phyloP scores from a whole-genome alignment of 495 filamentous ascomycete genomes.

The Durotheca rogersii region DNA sequence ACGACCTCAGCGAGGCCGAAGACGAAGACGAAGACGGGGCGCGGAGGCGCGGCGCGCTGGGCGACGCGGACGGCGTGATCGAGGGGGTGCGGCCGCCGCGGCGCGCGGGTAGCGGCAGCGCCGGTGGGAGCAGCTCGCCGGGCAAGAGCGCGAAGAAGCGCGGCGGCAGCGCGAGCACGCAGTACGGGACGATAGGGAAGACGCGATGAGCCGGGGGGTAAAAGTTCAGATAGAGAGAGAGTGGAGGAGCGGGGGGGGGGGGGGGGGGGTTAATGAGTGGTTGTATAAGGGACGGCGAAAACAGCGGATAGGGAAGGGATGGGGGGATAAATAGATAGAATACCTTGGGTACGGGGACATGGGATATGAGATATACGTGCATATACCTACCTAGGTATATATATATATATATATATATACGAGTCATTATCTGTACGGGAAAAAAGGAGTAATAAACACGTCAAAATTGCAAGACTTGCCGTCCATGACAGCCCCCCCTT shows the following conservation, averaged over 20 bases:
- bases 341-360: too few relatives aligned
- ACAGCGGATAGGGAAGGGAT: too few relatives aligned
- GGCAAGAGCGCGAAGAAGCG: neutral
- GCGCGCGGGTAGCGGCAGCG: too few relatives aligned
- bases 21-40: slow-evolving; percentile 3
- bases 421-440: neutral
- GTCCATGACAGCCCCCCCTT: too few relatives aligned
- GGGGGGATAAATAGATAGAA: neutral
- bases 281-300: too few relatives aligned
- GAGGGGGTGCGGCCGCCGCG: too few relatives aligned
- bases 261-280: neutral
- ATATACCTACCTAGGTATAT: neutral
- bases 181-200: slow-evolving; percentile 14
- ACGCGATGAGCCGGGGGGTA: neutral
- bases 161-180: neutral
- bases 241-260: neutral
- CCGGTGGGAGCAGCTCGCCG: neutral
- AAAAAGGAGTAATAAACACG: neutral
- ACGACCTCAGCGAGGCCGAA: neutral
- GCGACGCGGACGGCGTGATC: too few relatives aligned
- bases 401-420: slow-evolving; percentile 2
- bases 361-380: too few relatives aligned
- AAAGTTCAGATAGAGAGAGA: too few relatives aligned
- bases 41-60: neutral
- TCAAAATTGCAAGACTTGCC: too few relatives aligned